phyloP scores from a whole-genome alignment of 441 rosid species.

The Populus hybrid region DNA sequence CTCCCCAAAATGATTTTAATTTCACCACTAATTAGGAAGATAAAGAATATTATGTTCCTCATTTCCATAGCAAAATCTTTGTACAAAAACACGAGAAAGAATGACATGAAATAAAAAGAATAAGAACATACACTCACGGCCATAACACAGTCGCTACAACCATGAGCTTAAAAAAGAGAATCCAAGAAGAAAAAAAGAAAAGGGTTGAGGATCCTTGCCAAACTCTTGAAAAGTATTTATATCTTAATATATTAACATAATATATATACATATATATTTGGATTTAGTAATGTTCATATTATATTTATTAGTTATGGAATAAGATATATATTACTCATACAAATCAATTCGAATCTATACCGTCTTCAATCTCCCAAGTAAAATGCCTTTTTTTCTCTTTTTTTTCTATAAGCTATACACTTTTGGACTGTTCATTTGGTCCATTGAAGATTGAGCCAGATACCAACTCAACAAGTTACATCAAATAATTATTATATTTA shows the following conservation, averaged over 20 bases:
- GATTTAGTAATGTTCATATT: too few relatives aligned
- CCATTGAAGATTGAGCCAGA: slow-evolving; percentile 30
- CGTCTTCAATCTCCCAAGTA: slow-evolving; percentile 19
- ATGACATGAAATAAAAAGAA: background rate
- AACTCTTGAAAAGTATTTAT: too few relatives aligned
- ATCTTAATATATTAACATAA: too few relatives aligned
- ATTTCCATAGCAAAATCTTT: slow-evolving; percentile 13
- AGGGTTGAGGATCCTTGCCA: background rate
- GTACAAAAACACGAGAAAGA: background rate
- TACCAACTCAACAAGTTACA: slow-evolving; percentile 16
- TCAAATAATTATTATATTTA: background rate
- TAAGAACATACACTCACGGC: background rate
- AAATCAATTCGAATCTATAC: slow-evolving; percentile 26
- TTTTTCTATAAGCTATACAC: too few relatives aligned
- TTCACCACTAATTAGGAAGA: background rate
- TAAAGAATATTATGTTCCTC: background rate
- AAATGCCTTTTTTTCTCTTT: slow-evolving; percentile 23
- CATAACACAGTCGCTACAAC: background rate
- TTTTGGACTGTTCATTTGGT: slow-evolving; percentile 13
- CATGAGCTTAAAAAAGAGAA: slow-evolving; percentile 18
- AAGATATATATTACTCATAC: background rate
- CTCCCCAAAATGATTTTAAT: slow-evolving; percentile 23
- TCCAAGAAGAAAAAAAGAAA: slow-evolving; percentile 22
- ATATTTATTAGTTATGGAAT: too few relatives aligned
- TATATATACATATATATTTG: too few relatives aligned